Evolutionary conservation across 1,284 basidiomycete species (phyloP).

Genomic region (Fereydounia khargensis): DNA sequence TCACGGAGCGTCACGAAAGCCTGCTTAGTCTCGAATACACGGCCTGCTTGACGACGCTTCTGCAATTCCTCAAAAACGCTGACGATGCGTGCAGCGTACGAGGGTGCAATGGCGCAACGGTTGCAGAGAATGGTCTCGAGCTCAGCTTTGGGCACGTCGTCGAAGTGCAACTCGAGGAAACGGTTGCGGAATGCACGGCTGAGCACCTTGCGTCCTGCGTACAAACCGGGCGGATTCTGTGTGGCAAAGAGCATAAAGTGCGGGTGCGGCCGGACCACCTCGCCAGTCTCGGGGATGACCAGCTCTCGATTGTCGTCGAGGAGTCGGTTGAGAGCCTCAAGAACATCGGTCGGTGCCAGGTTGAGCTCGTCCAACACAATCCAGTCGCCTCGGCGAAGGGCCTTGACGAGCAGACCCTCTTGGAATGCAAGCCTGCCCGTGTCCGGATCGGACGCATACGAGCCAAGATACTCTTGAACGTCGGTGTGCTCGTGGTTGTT

Average conservation of each 20-base stretch:
- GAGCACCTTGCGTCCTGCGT: slow-evolving; percentile 90
- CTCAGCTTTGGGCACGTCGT: slow-evolving; percentile 91
- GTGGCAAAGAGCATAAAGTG: slow-evolving; percentile 98
- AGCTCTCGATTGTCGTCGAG: slow-evolving; percentile 97
- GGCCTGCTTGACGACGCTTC: slow-evolving; percentile 80
- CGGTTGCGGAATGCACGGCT: slow-evolving; percentile 96
- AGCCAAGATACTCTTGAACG: slow-evolving; percentile 94
- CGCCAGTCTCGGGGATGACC: slow-evolving; percentile 92
- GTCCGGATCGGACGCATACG: slow-evolving; percentile 86
- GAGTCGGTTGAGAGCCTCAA: slow-evolving; percentile 93
- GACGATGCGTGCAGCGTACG: slow-evolving; percentile 86
- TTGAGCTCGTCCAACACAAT: slow-evolving; percentile 98
- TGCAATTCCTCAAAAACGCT: slow-evolving; percentile 89
- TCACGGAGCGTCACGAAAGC: slow-evolving; percentile 96
- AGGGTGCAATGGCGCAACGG: slow-evolving; percentile 51
- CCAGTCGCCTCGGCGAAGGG: slow-evolving; percentile 90
- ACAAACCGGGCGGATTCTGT: slow-evolving; percentile 96
- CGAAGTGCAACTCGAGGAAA: slow-evolving; percentile 98
- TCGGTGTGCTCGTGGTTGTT: slow-evolving; percentile 99
- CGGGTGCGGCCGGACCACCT: slow-evolving; percentile 88
- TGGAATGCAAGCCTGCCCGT: slow-evolving; percentile 91
- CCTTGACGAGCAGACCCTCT: slow-evolving; percentile 85
- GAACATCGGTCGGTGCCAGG: slow-evolving; percentile 92
- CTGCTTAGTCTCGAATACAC: slow-evolving; percentile 96
- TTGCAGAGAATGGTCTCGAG: slow-evolving; percentile 73